These are phyloP conservation scores for Nitzschia putrida DNA, from an alignment of 108 stramenopile species.

Conservation along the genomic window DNA sequence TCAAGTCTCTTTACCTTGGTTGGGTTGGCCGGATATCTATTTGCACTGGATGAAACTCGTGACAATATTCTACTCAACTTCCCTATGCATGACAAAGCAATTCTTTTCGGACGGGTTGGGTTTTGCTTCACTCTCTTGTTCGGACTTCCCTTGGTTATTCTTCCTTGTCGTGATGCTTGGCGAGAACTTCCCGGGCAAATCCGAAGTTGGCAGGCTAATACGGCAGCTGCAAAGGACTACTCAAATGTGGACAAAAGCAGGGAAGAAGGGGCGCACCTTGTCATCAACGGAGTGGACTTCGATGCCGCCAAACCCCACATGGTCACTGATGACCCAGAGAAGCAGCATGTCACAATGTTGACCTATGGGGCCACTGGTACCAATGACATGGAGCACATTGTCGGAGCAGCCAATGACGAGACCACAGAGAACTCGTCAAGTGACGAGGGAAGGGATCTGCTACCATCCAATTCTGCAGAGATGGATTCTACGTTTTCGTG, in stretches of 20 bases:
- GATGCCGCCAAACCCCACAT: conserved; percentile 7
- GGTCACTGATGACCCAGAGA: conserved; percentile 19
- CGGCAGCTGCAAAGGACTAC: conserved; percentile 2
- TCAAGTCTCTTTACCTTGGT: conserved; percentile 48
- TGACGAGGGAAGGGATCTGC: not conserved
- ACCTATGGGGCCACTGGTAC: conserved; percentile 8
- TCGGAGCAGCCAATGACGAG: not conserved
- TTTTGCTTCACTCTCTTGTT: conserved; percentile 61
- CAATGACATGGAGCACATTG: not conserved
- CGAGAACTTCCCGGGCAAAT: conserved; percentile 21
- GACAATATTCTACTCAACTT: conserved; percentile 74
- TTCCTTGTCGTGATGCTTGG: conserved; percentile 67
- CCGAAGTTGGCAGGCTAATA: conserved; percentile 7
- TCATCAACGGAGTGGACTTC: conserved; percentile 37
- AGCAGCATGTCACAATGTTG: conserved; percentile 13
- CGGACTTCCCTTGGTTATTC: conserved; percentile 55
- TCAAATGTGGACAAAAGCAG: not conserved
- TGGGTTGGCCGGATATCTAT: conserved; percentile 61
- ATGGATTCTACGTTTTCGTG: not conserved
- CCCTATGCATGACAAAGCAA: conserved; percentile 26
- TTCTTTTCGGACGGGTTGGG: conserved; percentile 60
- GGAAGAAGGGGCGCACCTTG: conserved; percentile 15
- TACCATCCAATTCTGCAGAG: not conserved
- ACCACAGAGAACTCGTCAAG: not conserved
- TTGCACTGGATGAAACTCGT: conserved; percentile 37